Base-by-base conservation (phyloP, 805 yeast species). In the Candida nitratophila region DNA sequence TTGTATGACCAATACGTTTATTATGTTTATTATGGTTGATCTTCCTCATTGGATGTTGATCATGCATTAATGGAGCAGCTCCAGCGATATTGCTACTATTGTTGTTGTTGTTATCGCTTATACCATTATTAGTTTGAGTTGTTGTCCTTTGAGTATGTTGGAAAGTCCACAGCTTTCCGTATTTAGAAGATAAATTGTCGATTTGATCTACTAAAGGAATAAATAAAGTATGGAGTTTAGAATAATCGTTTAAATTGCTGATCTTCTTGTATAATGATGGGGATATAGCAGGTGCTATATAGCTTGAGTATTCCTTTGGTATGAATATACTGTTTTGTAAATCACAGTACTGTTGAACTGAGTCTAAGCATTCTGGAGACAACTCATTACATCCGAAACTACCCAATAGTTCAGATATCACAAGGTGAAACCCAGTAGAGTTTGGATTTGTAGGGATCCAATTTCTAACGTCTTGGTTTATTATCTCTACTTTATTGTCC, bases 351-450 rank as follows among this genome's bases (percentile, higher is more conserved):
- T 54, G 49, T 42, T 74, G 73, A 16, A 70, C 54, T 1, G 71
- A 64, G 38, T 66, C 67, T 3, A 87, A 60, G 46, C 93, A 81
- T 59, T 90, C 98, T 0, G 98, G 97, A 9, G 86, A 74, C 16
- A 87, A 69, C 58, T 90, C 97, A 61, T 90, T 91, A 60, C 95
- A 91, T 4, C 96, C 97, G 65, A 91, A 85, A 15, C 96, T 86
- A 6, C 97, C 97, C 24, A 90, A 61, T 8, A 91, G 65, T 59
- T 90, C 97, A 37, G 95, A 83, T 1, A 91, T 71, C 9, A 89
- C 73, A 37, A 90, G 54, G 55, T 85, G 74, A 44, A 73, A 70
- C 16, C 66, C 65, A 12, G 57, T 48, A 50, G 50, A 3, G 68
- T 42, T 32, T 12, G 46, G 24, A 16, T 40, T 11, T 3, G 35